Conservation (phyloP, 2,329 filamentous ascomycete genomes). For the Tolypocladium ovalisporum region DNA sequence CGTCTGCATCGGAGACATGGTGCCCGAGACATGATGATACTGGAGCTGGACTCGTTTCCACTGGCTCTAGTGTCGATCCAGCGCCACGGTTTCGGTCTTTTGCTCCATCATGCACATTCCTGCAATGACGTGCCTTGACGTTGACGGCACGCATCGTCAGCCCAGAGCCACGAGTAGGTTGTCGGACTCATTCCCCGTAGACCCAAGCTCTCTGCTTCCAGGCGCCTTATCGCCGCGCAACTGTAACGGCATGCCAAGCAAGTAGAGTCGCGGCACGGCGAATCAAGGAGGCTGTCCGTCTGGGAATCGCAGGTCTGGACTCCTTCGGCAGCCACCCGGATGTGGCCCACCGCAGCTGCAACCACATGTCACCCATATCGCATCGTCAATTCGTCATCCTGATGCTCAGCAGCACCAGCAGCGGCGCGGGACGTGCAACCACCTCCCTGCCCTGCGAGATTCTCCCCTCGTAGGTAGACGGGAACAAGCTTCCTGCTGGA, state of each 20-base stretch:
- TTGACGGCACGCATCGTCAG: background rate
- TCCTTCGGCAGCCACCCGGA: constrained; percentile 1
- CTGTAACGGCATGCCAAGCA: background rate
- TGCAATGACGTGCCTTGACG: background rate
- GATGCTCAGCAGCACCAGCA: background rate
- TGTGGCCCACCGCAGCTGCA: background rate
- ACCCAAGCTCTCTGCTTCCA: background rate
- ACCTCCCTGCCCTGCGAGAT: background rate
- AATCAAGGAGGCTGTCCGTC: background rate
- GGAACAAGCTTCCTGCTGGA: background rate
- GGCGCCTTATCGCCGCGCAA: background rate
- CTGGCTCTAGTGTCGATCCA: background rate
- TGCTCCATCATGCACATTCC: background rate
- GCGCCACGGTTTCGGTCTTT: background rate
- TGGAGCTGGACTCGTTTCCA: background rate
- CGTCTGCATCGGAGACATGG: background rate
- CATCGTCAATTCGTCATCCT: background rate
- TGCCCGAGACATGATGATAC: background rate
- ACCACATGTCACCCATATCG: background rate
- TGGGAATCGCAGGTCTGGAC: background rate
- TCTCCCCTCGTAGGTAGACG: background rate
- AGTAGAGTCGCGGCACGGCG: background rate
- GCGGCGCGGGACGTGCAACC: background rate
- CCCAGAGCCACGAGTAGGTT: background rate
- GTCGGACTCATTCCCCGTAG: background rate